Conservation (phyloP, 208 protist species). For the Trypanosoma boissoni region DNA sequence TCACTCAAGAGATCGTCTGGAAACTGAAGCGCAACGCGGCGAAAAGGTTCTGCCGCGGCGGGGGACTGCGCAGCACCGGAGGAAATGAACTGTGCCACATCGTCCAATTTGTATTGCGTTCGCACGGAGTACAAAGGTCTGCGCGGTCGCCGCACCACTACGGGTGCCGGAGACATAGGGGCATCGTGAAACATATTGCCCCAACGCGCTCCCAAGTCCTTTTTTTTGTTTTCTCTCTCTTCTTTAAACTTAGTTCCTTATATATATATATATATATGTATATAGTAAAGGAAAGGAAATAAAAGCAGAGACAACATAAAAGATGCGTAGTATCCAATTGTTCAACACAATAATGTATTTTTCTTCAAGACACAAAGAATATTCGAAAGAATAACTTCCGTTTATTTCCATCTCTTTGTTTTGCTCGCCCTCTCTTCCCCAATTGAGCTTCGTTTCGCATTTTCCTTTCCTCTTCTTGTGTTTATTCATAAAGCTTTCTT, state of each 20-base stretch:
- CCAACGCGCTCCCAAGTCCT: too few relatives aligned
- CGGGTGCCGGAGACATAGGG: constrained; percentile 41
- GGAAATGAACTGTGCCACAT: constrained; percentile 29
- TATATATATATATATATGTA: too few relatives aligned
- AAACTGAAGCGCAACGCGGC: constrained; percentile 83
- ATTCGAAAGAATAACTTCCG: not conserved
- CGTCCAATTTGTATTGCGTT: constrained; percentile 26
- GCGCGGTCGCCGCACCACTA: constrained; percentile 32
- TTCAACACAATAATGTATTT: too few relatives aligned
- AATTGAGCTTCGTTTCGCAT: not conserved
- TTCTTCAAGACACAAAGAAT: too few relatives aligned
- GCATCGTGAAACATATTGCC: constrained; percentile 86
- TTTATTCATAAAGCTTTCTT: not conserved
- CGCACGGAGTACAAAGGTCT: constrained; percentile 11
- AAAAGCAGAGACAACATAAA: too few relatives aligned
- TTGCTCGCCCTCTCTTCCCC: too few relatives aligned
- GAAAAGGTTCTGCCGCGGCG: constrained; percentile 16
- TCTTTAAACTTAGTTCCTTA: too few relatives aligned
- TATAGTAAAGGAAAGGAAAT: too few relatives aligned
- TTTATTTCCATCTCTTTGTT: not conserved
- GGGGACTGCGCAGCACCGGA: constrained; percentile 29
- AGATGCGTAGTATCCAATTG: too few relatives aligned
- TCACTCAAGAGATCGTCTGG: constrained; percentile 84
- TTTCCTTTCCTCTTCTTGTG: not conserved
- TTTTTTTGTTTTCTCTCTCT: too few relatives aligned